A percentile compares a stretch with the other conserved stretches of the same genome.
Conservation (phyloP, 2,329 filamentous ascomycete species). For the Mollisia scopiformis region DNA sequence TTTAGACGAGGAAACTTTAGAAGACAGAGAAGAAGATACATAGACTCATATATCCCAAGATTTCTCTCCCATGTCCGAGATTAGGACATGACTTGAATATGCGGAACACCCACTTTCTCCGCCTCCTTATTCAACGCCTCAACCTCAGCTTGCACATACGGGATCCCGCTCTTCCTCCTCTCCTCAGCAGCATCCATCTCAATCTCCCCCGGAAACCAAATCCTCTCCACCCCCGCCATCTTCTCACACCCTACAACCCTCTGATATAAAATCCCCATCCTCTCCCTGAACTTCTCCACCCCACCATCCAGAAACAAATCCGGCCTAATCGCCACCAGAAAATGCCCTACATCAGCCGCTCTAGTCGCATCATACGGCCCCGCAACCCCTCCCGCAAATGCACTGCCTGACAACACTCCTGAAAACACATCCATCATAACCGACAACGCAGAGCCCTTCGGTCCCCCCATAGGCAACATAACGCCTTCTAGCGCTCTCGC, state of each 20-base stretch:
- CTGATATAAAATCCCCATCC: slow-evolving; percentile 60
- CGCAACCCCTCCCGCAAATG: slow-evolving; percentile 77
- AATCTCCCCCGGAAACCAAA: slow-evolving; percentile 65
- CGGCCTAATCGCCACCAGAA: slow-evolving; percentile 72
- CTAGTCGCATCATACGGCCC: slow-evolving; percentile 74
- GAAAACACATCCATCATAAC: slow-evolving; percentile 93
- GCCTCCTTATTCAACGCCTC: slow-evolving; percentile 59
- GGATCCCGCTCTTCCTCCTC: slow-evolving; percentile 58
- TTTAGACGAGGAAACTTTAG: not conserved
- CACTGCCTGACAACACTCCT: slow-evolving; percentile 74
- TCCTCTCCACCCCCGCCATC: slow-evolving; percentile 57
- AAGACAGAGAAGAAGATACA: not conserved
- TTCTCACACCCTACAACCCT: slow-evolving; percentile 56
- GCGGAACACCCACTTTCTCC: slow-evolving; percentile 41
- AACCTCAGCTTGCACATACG: slow-evolving; percentile 59
- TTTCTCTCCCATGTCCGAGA: not conserved
- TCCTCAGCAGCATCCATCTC: slow-evolving; percentile 58
- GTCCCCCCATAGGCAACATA: slow-evolving; percentile 85
- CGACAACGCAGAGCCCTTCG: slow-evolving; percentile 76
- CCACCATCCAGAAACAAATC: slow-evolving; percentile 67
- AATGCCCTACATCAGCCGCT: slow-evolving; percentile 74
- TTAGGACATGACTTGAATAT: slow-evolving; percentile 15
- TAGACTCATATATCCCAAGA: not conserved
- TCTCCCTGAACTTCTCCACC: slow-evolving; percentile 67
- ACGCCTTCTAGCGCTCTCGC: slow-evolving; percentile 72